Percentiles rank a stretch among this genome's conserved stretches.
These are phyloP conservation scores for Dittrichia graveolens DNA, from an alignment of 129 eudicot species.

Conservation along the genomic window DNA sequence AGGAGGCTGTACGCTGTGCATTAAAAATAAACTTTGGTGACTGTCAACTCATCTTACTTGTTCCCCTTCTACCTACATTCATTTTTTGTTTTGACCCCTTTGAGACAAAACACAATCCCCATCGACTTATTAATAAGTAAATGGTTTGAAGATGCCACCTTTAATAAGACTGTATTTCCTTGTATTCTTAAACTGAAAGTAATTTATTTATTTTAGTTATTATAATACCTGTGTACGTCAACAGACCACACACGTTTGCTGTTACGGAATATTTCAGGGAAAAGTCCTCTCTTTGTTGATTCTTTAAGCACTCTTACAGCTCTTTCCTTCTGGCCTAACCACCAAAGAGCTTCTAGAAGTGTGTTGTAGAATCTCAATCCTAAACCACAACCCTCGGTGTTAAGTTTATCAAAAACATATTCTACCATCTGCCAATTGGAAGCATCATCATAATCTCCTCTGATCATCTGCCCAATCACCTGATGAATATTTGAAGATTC, in stretches of 20 bases:
- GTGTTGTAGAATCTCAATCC: constrained; percentile 89
- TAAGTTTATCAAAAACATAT: constrained; percentile 87
- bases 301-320: constrained; percentile 90
- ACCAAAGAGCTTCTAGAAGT: constrained; percentile 91
- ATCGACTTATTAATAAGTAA: not conserved
- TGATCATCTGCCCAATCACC: constrained; percentile 83
- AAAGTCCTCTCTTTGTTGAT: constrained; percentile 89
- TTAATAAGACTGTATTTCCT: not conserved
- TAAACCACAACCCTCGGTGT: constrained; percentile 78
- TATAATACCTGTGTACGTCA: constrained; percentile 83
- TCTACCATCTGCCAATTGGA: constrained; percentile 97
- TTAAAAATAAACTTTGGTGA: not conserved
- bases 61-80: too few relatives aligned
- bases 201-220: not conserved
- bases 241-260: constrained; percentile 87
- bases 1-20: not conserved
- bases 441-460: constrained; percentile 83
- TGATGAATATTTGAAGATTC: constrained; percentile 78
- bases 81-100: not conserved
- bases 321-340: constrained; percentile 89
- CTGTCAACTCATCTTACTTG: too few relatives aligned
- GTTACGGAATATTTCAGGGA: constrained; percentile 77
- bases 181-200: not conserved
- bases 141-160: not conserved
- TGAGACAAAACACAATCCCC: not conserved